These are phyloP conservation scores for Podaxis sp. DNA, from an alignment of 768 basidiomycete genomes.

Conservation along the genomic window DNA sequence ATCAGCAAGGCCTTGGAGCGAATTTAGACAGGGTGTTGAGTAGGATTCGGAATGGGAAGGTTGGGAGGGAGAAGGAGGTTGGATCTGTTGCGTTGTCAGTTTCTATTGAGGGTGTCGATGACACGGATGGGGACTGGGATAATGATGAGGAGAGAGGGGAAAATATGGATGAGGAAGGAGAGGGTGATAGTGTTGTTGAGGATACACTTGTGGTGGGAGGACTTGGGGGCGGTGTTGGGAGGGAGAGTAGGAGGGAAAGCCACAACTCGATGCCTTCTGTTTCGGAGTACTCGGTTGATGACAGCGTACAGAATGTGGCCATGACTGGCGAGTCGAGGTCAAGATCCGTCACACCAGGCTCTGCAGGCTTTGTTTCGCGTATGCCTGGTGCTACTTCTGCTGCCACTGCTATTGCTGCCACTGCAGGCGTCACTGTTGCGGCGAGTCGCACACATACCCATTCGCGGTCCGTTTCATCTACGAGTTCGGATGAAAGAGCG, in stretches of 20 bases:
- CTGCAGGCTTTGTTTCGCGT: conserved; percentile 29
- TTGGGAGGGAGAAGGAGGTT: conserved; percentile 35
- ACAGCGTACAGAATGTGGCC: conserved; percentile 18
- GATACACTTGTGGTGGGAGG: conserved; percentile 7
- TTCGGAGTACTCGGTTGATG: conserved; percentile 58
- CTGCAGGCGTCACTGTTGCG: not conserved
- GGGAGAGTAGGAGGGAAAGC: conserved; percentile 25
- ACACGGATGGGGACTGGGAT: conserved; percentile 2
- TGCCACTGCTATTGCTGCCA: conserved; percentile 13
- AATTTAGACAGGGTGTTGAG: conserved; percentile 73
- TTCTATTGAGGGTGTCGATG: not conserved
- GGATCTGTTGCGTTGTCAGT: conserved; percentile 16
- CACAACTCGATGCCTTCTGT: conserved; percentile 32
- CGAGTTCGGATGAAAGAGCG: conserved; percentile 1
- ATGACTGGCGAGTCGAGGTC: conserved; percentile 28
- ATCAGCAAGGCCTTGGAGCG: conserved; percentile 61
- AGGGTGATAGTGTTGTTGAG: not conserved
- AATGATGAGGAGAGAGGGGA: not conserved
- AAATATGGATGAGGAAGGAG: not conserved
- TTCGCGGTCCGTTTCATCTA: conserved; percentile 1
- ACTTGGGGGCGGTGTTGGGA: conserved; percentile 10
- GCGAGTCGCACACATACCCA: conserved; percentile 14
- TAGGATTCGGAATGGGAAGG: conserved; percentile 70
- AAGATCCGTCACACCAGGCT: conserved; percentile 43
- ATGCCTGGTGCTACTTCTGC: conserved; percentile 19